Base-by-base conservation (phyloP, 805 yeast species). In the Teunomyces panamensis region DNA sequence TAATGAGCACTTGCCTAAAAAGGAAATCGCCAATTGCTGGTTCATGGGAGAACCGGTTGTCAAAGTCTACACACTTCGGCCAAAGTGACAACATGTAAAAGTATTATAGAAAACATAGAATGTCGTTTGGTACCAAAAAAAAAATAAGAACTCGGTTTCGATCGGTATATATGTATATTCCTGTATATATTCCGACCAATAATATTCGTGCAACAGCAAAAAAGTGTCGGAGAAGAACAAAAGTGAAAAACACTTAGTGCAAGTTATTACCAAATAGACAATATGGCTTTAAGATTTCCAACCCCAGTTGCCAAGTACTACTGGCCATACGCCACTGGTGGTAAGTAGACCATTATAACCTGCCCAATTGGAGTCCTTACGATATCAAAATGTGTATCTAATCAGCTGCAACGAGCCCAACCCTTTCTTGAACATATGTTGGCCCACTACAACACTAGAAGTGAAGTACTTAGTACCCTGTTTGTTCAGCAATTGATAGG, bases 301-400 rank as follows among this genome's bases (percentile, higher is more conserved):
- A 74, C 80, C 56, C 82, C 83, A 53, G 67, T 78, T 53, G 60
- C 79, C 64, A 88, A 86, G 73, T 80, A 82, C 67, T 83, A 79
- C 80, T 89, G 96, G 96, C 96, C 96, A 65, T 85, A 87, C 70
- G 86, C 86, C 62, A 83, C 80, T 64, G 95, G 94, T 66, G 90
- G 92, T 77, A 77, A 64, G 84, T 79, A 63, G 30, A 42, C 8
- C 20, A 16, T 17, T 10, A 9, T 27, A 11, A 10, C 17, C 30
- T n/a, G 13, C 24, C 16, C 33, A 34, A 43, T 43, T 43, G 37
- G 39, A 42, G 36, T 28, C 28, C n/a, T 10, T 27, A 20, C 24
- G 24, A 20, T 20, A 20, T 20, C 24, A 20, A 20, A 20, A 20
- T 20, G 24, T 20, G 24, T 20, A 20, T 20, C 6, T 5, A 20